Base-by-base conservation (phyloP, 805 yeast genomes). In the Metschnikowia corniflorae region DNA sequence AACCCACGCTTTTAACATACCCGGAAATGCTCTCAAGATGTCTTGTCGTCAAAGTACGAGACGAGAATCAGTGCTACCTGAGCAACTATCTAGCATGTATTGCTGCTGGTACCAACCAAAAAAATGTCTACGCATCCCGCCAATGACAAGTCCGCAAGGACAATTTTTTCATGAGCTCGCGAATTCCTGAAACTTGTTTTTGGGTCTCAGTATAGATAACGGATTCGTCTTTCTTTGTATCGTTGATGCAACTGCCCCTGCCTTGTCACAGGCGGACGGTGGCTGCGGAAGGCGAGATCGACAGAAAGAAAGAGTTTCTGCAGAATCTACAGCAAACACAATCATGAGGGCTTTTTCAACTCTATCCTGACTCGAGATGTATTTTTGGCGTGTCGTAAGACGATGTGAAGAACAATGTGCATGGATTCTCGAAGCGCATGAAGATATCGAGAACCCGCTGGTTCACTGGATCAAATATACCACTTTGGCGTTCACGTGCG, bases 181-280 rank as follows among this genome's bases (percentile, higher is more conserved):
- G 0, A 75, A 68, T 17, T 59, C 77, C 0, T 86, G 66, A 65
- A 71, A 9, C 50, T 86, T 10, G 78, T 74, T 47, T 67, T 82
- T 0, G 88, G 83, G 50, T 75, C 89, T 2, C 93, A 85, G 43
- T 96, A 86, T 57, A 76, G 75, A 2, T 96, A 86, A 46, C 96
- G 60, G 95, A 42, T 75, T 82, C 9, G 91, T 87, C 0, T 79
- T 75, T 45, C 68, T 87, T n/a, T 66, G 60, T 21, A 49, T 64
- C 6, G 60, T 68, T 1, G 43, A 50, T n/a, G 36, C 68, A 0
- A 49, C 43, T 7, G 39, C 63, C 2, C 86, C 87, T 0, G 48
- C 53, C 8, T 48, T 70, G 28, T 63, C 71, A 2, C n/a, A 61
- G 60, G 19, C 73, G 73, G 33, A 73, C 75, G 0, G 50, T 70